Base-by-base conservation (phyloP, 352 stramenopile species). In the Pythium rishiriense region DNA sequence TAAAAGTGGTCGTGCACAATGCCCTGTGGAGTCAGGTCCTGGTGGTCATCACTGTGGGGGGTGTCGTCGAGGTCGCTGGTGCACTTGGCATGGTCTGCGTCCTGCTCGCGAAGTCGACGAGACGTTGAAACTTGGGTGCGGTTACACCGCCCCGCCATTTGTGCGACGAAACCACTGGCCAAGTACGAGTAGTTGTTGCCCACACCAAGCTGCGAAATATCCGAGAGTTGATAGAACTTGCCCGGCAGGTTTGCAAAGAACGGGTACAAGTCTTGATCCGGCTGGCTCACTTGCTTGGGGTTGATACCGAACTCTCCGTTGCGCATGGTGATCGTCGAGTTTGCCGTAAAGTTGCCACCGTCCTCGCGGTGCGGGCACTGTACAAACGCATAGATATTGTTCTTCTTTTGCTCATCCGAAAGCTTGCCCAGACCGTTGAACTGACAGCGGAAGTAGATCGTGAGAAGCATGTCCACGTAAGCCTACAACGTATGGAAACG, bases 381-480 rank as follows among this genome's bases (percentile, higher is more conserved):
- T 10, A 70, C 57, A 37, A 76, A 76, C 8, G 61, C 46, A 25
- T 46, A 70, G 15, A 55, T 57, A 37, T 74, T 69, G 42, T 58
- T 67, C 24, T 64, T 51, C 49, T 80, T 78, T 31, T 76, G 58
- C 3, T 26, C 37, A 21, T 78, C 52, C 6, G 58, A 74, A 50
- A 84, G 65, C 25, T 45, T 37, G 25, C 59, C 25, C 12, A 61
- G 29, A 21, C 69, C 63, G 11, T 72, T 66, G 12, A n/a, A n/a
- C n/a, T 49, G 75, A 54, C 82, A 91, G 37, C 85, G 85, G 55
- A 85, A 64, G 62, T 85, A 87, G 54, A 88, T 81, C 3, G 62
- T 66, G 35, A 80, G 70, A 0, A 87, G 58, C 48, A 79, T 57
- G 35, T 91, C 81, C 1, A 88, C 63, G 25, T 71, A 73, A 2